A percentile compares a stretch with the other conserved stretches of the same genome.
phyloP scores from a whole-genome alignment of 2,329 filamentous ascomycete species.

The Pseudogymnoascus sp. region DNA sequence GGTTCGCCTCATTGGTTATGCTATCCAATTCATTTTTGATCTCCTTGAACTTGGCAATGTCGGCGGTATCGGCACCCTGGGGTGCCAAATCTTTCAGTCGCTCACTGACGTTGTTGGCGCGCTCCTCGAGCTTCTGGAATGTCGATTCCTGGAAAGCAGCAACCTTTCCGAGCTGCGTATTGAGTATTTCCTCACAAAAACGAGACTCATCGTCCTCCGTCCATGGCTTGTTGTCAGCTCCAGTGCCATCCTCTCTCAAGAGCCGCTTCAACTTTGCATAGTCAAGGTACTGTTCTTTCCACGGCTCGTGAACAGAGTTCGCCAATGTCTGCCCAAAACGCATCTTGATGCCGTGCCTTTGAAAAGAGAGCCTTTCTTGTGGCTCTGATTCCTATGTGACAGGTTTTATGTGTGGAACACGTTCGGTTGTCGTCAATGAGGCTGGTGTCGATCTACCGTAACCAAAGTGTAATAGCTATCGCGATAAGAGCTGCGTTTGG shows the following conservation, averaged over 20 bases:
- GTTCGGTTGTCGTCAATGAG: neutral
- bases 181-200: slow-evolving; percentile 93
- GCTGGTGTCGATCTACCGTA: neutral
- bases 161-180: slow-evolving; percentile 91
- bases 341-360: slow-evolving; percentile 45
- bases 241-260: slow-evolving; percentile 62
- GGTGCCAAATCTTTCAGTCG: slow-evolving; percentile 73
- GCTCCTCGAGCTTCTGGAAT: slow-evolving; percentile 48
- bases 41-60: slow-evolving; percentile 51
- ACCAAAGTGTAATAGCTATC: neutral
- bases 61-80: slow-evolving; percentile 40
- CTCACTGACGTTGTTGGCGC: slow-evolving; percentile 49
- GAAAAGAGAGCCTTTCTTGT: neutral
- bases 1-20: slow-evolving; percentile 84
- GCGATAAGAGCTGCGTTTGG: neutral
- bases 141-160: slow-evolving; percentile 77
- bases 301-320: slow-evolving; percentile 71
- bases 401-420: neutral
- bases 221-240: slow-evolving; percentile 59
- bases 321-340: slow-evolving; percentile 86
- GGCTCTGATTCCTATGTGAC: neutral
- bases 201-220: slow-evolving; percentile 87
- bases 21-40: slow-evolving; percentile 72
- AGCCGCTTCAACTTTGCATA: slow-evolving; percentile 88
- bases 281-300: slow-evolving; percentile 92